Conservation (phyloP, 2,329 filamentous ascomycete species). For the Seiridium cupressi region DNA sequence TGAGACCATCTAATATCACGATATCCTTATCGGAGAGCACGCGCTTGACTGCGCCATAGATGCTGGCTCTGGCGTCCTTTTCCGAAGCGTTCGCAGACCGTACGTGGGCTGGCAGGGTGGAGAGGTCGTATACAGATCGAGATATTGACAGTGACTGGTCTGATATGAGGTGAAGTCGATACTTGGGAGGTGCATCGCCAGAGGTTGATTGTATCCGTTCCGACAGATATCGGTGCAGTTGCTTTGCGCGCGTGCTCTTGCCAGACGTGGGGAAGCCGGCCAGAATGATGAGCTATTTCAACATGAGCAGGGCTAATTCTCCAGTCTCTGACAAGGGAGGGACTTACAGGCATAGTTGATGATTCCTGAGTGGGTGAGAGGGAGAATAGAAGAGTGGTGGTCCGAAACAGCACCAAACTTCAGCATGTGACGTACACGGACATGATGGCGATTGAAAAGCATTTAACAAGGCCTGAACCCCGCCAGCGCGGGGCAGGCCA, state of each 20-base stretch:
- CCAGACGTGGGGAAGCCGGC: conserved; percentile 67
- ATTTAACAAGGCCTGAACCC: neutral
- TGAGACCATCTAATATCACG: conserved; percentile 75
- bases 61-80: conserved; percentile 75
- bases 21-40: conserved; percentile 70
- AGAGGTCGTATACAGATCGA: conserved; percentile 69
- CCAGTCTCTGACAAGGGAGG: neutral
- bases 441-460: neutral
- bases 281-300: conserved; percentile 61
- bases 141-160: conserved; percentile 70
- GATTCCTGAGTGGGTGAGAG: neutral
- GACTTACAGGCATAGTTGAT: neutral
- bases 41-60: conserved; percentile 78
- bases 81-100: conserved; percentile 73
- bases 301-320: too few species aligned
- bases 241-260: conserved; percentile 63
- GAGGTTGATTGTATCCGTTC: conserved; percentile 47
- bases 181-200: conserved; percentile 33
- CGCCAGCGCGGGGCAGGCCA: neutral
- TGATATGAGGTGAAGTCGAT: conserved; percentile 72
- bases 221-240: conserved; percentile 65
- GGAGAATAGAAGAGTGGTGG: too few species aligned
- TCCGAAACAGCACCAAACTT: neutral
- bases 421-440: neutral
- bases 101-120: conserved; percentile 54